Evolutionary conservation across 2,329 filamentous ascomycete genomes (phyloP), one percentile per base, ranked within the genome.

Genomic region (Trichoderma arundinaceum): DNA sequence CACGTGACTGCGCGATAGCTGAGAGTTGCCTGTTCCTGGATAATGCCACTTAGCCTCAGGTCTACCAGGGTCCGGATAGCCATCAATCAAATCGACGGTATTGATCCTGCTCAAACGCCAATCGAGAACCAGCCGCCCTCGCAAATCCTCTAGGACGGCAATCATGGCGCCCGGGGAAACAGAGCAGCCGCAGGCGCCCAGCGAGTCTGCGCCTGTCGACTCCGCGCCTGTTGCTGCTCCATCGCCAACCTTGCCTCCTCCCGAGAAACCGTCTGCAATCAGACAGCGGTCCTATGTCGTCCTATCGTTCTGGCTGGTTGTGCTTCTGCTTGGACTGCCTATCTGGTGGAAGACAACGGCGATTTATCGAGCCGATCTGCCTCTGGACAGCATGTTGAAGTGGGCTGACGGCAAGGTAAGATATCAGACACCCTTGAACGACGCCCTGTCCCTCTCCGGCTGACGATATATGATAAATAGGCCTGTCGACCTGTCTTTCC

Each of bases 341-440:
- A 90, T 96, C 85, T 99, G 95, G 95, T 96, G 92, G 88, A 89
- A 88, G 77, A 98, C 95, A 0, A 99, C 95, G 4, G 90, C 91
- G 0, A 96, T 98, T 64, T 94, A 96, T 77, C 87, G 95, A 64
- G 94, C 94, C 12, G 85, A 88, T 51, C 81, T 99, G 71, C 95
- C 95, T 5, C 78, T 97, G 70, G 85, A 90, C 74, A 86, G 89
- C 63, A 99, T 99, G 95, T 86, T 91, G 71, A 86, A 90, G 68
- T 98, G 95, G 94, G 91, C 92, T 9, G 91, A 96, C 73, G 93
- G 93, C 69, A 92, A 91, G 84, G 94, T 96, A 77, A 68, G 80
- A 67, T 12, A 35, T 28, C 33, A 66, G 12, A 43, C n/a, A 10
- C 39, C 4, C n/a, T 39, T 12, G 32, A 12, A 17, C 39, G 17